A percentile compares a stretch with the other conserved stretches of the same genome.
Conservation (phyloP, 345 rosid species). For the Linum trigynum region DNA sequence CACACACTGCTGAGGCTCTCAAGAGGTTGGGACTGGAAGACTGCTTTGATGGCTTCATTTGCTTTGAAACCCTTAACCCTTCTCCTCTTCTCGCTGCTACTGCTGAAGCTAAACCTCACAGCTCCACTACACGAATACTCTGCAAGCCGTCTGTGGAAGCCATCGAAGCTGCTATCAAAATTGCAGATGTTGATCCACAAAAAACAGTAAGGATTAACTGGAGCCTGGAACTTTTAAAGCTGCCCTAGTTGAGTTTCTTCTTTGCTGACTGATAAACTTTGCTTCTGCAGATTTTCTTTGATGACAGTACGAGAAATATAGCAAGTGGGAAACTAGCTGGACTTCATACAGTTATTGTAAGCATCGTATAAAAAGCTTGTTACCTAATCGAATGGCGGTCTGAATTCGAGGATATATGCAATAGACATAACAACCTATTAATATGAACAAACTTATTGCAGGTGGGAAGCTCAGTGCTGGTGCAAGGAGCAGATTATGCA, state of each 20-base stretch:
- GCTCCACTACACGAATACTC: conserved; percentile 30
- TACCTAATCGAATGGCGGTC: background rate
- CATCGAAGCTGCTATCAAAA: conserved; percentile 50
- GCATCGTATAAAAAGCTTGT: conserved; percentile 8
- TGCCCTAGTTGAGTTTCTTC: background rate
- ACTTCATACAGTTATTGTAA: conserved; percentile 62
- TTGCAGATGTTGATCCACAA: conserved; percentile 51
- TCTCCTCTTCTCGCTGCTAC: background rate
- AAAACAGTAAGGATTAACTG: conserved; percentile 44
- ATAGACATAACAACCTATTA: background rate
- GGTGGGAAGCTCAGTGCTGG: conserved; percentile 60
- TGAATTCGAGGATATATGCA: background rate
- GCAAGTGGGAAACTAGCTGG: conserved; percentile 68
- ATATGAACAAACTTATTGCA: conserved; percentile 19
- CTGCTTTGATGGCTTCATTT: conserved; percentile 26
- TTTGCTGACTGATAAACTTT: conserved; percentile 7
- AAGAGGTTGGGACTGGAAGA: conserved; percentile 20
- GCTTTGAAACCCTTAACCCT: conserved; percentile 28
- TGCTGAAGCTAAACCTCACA: conserved; percentile 9
- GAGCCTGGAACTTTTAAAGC: background rate
- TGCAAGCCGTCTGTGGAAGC: conserved; percentile 69
- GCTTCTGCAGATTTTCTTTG: conserved; percentile 59
- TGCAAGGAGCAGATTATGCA: conserved; percentile 71
- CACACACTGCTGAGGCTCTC: conserved; percentile 22
- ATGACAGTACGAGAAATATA: conserved; percentile 67